Evolutionary conservation across 2,329 filamentous ascomycete genomes (phyloP).

Genomic region (Metarhizium rileyi): DNA sequence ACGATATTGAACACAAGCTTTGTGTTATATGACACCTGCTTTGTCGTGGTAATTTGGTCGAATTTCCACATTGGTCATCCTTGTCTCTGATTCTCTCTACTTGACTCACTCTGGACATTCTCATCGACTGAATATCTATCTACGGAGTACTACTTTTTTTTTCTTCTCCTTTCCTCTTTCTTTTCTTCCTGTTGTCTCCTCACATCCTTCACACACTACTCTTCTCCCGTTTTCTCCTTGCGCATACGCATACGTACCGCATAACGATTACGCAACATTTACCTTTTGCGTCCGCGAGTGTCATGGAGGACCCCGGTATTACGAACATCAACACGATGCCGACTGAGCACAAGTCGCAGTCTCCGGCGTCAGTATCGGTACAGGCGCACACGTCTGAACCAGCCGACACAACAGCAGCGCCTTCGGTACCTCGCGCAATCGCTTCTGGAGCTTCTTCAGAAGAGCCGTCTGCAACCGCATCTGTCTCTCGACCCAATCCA

Average conservation of each 20-base stretch:
- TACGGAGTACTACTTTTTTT: neutral
- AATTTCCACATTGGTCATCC: neutral
- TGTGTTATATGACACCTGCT: neutral
- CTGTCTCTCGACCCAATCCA: neutral
- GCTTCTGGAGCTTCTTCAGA: neutral
- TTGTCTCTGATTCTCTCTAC: neutral
- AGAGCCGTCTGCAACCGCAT: neutral
- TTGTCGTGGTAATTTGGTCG: neutral
- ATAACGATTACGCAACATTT: neutral
- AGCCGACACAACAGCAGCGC: neutral
- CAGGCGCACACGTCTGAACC: neutral
- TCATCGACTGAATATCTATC: neutral
- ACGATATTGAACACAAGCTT: neutral
- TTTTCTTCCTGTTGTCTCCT: neutral
- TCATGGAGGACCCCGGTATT: slow-evolving; percentile 7
- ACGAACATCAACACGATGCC: slow-evolving; percentile 3
- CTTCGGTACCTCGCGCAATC: neutral
- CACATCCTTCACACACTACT: neutral
- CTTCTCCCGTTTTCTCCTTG: neutral
- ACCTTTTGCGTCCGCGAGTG: neutral
- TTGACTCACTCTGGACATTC: neutral
- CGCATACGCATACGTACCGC: neutral
- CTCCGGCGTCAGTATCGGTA: neutral
- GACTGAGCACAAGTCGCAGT: slow-evolving; percentile 2
- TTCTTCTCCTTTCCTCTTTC: neutral